A percentile compares a stretch with the other conserved stretches of the same genome.
Conservation (phyloP, 768 basidiomycete genomes). For the Goffeauzyma gilvescens region DNA sequence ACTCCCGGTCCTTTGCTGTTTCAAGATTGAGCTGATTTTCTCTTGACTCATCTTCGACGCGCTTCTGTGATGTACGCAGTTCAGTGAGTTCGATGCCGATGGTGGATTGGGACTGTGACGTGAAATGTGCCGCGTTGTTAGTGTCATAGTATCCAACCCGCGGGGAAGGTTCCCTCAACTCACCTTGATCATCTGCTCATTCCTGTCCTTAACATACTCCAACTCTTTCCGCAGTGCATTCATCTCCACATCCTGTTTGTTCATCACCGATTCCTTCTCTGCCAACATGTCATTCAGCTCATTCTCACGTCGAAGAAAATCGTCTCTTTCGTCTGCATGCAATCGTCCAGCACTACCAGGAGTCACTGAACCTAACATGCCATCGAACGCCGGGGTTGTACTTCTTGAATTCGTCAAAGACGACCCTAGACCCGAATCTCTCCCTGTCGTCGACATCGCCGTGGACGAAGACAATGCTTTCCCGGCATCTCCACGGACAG, state of each 20-base stretch:
- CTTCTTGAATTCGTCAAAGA: slow-evolving; percentile 44
- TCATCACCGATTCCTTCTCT: slow-evolving; percentile 67
- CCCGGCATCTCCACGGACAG: slow-evolving; percentile 1
- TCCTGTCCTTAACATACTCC: slow-evolving; percentile 75
- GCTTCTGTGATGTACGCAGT: slow-evolving; percentile 70
- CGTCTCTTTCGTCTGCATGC: slow-evolving; percentile 93
- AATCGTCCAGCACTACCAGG: slow-evolving; percentile 46
- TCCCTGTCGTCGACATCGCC: too few relatives aligned
- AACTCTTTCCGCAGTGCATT: slow-evolving; percentile 79
- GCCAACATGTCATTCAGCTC: slow-evolving; percentile 83
- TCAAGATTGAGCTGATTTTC: slow-evolving; percentile 82
- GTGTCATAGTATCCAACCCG: too few relatives aligned
- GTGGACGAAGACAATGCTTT: too few relatives aligned
- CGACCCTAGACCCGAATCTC: slow-evolving; percentile 36
- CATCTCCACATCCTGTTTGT: slow-evolving; percentile 63
- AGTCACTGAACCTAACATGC: slow-evolving; percentile 76
- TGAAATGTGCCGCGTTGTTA: too few relatives aligned
- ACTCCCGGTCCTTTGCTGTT: slow-evolving; percentile 83
- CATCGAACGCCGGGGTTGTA: slow-evolving; percentile 42
- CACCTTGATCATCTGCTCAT: slow-evolving; percentile 56
- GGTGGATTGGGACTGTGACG: slow-evolving; percentile 63
- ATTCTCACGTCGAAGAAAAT: slow-evolving; percentile 88
- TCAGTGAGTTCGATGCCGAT: slow-evolving; percentile 90
- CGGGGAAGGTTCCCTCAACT: slow-evolving; percentile 6
- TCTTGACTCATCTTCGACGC: slow-evolving; percentile 88